phyloP scores from a whole-genome alignment of 306 rosid species.

The Fragaria iinumae region DNA sequence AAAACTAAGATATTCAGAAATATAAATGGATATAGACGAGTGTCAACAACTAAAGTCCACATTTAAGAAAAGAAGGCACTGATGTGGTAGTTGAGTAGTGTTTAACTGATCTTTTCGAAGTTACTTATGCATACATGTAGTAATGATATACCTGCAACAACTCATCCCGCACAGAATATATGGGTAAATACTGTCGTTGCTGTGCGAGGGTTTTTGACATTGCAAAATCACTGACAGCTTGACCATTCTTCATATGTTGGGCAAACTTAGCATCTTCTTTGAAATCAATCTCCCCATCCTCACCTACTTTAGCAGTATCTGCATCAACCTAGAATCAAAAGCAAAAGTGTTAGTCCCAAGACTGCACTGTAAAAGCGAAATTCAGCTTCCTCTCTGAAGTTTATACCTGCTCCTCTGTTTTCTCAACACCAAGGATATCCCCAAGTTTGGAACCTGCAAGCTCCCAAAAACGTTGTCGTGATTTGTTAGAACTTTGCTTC shows the following conservation, averaged over 20 bases:
- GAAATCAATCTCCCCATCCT: slow-evolving; percentile 91
- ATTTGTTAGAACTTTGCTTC: slow-evolving; percentile 83
- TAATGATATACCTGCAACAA: slow-evolving; percentile 68
- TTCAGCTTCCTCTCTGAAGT: slow-evolving; percentile 17
- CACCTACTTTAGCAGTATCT: slow-evolving; percentile 90
- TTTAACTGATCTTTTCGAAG: not conserved
- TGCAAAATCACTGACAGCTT: slow-evolving; percentile 96
- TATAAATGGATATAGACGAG: not conserved
- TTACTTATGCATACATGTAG: slow-evolving; percentile 4
- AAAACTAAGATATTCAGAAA: slow-evolving; percentile 6
- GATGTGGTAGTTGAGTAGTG: not conserved
- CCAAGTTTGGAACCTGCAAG: slow-evolving; percentile 99
- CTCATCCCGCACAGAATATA: slow-evolving; percentile 90
- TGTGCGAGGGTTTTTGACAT: slow-evolving; percentile 79
- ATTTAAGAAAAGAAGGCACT: not conserved
- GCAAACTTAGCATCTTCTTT: slow-evolving; percentile 98
- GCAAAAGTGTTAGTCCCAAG: slow-evolving; percentile 12
- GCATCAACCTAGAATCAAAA: slow-evolving; percentile 72
- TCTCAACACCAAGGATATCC: slow-evolving; percentile 90
- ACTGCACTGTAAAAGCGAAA: slow-evolving; percentile 22
- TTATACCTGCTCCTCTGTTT: slow-evolving; percentile 88
- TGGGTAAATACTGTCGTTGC: slow-evolving; percentile 96
- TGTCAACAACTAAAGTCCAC: not conserved
- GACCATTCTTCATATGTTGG: slow-evolving; percentile 88
- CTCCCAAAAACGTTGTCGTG: slow-evolving; percentile 99